These are phyloP conservation scores for Epicoccum sorghinum DNA, from an alignment of 2,329 filamentous ascomycete species.

Conservation along the genomic window DNA sequence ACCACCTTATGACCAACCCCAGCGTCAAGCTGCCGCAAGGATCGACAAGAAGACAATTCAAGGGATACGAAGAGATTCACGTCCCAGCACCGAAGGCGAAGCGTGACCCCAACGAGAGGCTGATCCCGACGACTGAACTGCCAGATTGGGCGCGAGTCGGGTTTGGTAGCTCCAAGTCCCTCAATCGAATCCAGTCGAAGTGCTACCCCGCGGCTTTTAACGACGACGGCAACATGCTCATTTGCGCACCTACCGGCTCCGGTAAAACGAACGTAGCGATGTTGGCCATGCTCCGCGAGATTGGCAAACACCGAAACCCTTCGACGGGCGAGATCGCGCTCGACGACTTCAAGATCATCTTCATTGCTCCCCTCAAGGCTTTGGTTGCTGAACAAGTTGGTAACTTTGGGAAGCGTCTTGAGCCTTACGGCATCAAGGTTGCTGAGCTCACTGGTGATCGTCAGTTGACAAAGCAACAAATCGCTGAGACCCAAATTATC, in stretches of 20 bases:
- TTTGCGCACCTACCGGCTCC: conserved; percentile 95
- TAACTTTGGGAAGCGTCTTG: conserved; percentile 91
- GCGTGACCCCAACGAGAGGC: conserved; percentile 74
- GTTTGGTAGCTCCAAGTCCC: conserved; percentile 82
- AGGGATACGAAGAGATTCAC: conserved; percentile 98
- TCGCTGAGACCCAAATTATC: conserved; percentile 96
- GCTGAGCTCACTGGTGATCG: conserved; percentile 97
- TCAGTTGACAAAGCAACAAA: conserved; percentile 98
- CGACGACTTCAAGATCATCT: conserved; percentile 97
- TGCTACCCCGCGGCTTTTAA: conserved; percentile 91
- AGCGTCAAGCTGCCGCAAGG: conserved; percentile 93
- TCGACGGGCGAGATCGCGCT: conserved; percentile 92
- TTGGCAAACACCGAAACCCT: conserved; percentile 91
- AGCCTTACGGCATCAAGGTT: conserved; percentile 88
- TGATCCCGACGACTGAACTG: conserved; percentile 82
- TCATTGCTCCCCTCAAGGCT: conserved; percentile 94
- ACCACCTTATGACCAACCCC: conserved; percentile 99
- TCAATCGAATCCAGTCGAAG: conserved; percentile 95
- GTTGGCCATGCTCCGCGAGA: conserved; percentile 93
- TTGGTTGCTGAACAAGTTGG: conserved; percentile 97
- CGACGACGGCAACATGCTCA: conserved; percentile 95
- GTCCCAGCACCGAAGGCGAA: conserved; percentile 91
- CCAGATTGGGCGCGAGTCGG: conserved; percentile 90
- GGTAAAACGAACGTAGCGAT: conserved; percentile 99
- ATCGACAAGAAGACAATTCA: conserved; percentile 93